Evolutionary conservation across 129 eudicot genomes (phyloP), one percentile per base, ranked within the genome.

Genomic region (Pseudognaphalium luteoalbum): DNA sequence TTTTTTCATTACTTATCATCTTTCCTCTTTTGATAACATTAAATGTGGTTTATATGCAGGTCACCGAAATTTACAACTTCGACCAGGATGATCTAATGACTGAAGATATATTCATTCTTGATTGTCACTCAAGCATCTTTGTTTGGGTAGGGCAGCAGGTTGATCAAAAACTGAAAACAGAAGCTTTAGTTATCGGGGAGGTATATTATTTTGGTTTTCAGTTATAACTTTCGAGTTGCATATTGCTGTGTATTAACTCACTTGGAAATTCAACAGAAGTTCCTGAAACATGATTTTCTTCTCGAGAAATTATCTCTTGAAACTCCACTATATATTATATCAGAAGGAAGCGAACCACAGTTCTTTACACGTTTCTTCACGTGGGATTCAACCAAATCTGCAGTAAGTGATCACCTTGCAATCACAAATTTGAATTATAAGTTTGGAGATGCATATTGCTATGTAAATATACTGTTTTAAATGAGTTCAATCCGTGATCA

Each of bases 101-200:
- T 21, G 99, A 95, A 79, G 99, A 95, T 83, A 75, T 91, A 34
- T 95, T 82, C 79, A 85, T 95, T 67, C 85, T 95, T 72, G 94
- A 91, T 80, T 91, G 99, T 78, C 92, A 86, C 78, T 86, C 92
- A 11, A 94, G 89, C 83, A 86, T 95, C 66, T 95, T 72, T 79
- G 92, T 95, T 56, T 95, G 99, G 99, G 84, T 95, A 32, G 99
- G 99, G 60, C 86, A 86, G 70, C 83, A 88, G 72, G 98, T 88
- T 47, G 96, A 87, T 17, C 76, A 88, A 66, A 87, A 88, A 87
- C 76, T 85, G 47, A 93, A 85, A 83, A 68, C 68, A 71, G 75
- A 87, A 50, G 98, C 97, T 54, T 85, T 94, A 72, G 78, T 74
- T 61, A 78, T 94, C 41, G 98, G 91, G 70, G 87, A 91, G 93